Conservation (phyloP, 768 basidiomycete species). For the Termitomyces sp. region DNA sequence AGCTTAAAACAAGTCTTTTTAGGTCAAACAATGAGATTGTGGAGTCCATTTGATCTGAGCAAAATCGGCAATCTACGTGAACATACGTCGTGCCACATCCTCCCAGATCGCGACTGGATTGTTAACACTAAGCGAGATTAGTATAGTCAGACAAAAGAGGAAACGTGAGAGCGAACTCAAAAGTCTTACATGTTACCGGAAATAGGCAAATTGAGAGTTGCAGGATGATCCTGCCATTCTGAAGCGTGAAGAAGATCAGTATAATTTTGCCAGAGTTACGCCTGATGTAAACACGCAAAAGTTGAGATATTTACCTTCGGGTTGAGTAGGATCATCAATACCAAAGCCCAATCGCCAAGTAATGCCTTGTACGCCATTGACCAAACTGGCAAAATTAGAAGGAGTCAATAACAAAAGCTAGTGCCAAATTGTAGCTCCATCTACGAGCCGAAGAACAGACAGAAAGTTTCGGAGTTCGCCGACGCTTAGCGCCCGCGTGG, state of each 20-base stretch:
- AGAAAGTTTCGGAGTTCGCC: slow-evolving; percentile 13
- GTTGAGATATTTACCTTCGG: slow-evolving; percentile 39
- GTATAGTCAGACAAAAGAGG: slow-evolving; percentile 1
- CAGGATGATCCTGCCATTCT: slow-evolving; percentile 59
- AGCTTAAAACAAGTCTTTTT: slow-evolving; percentile 2
- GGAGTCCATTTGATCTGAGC: slow-evolving; percentile 1
- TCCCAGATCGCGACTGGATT: slow-evolving; percentile 54
- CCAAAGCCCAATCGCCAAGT: slow-evolving; percentile 64
- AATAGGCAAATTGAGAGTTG: slow-evolving; percentile 46
- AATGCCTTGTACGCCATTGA: slow-evolving; percentile 55
- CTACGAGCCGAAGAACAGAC: slow-evolving; percentile 1
- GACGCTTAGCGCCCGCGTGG: slow-evolving; percentile 7
- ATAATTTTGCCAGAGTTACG: background rate
- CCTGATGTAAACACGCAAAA: background rate
- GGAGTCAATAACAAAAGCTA: slow-evolving; percentile 1
- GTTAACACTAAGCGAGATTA: slow-evolving; percentile 40
- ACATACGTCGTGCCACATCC: slow-evolving; percentile 28
- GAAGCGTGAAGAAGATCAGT: background rate
- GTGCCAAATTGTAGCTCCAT: background rate
- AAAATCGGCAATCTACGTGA: slow-evolving; percentile 9
- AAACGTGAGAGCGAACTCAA: background rate
- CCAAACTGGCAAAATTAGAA: slow-evolving; percentile 29
- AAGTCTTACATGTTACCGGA: slow-evolving; percentile 41
- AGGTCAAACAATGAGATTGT: background rate
- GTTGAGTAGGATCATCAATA: slow-evolving; percentile 41